Base-by-base conservation (phyloP, 2,329 filamentous ascomycete genomes). In the Botrytis pseudocinerea region DNA sequence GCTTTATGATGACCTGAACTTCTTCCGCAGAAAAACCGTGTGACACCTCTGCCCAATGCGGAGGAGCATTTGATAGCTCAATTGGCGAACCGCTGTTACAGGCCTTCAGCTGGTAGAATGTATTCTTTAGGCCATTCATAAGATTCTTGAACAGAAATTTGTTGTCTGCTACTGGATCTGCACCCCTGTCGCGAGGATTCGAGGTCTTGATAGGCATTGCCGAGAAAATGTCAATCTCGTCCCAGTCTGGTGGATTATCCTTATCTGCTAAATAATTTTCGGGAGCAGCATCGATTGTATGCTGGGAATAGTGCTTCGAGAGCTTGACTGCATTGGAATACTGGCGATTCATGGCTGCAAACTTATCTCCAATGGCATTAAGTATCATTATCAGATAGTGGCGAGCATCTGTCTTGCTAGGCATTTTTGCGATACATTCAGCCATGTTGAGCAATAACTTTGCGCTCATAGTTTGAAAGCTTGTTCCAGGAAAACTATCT, bases 401-500 rank as follows among this genome's bases (percentile, higher is more conserved):
- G 9, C 97, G 91, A 38, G 96, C 96, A 81, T 99, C 95, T 61
- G 92, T 90, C 84, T 98, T 99, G 81, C 97, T 93, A 32, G 92
- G 92, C 78, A 99, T 88, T 82, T 95, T 97, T 1, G 95, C 93
- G 80, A 99, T 99, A 81, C 94, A 97, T 79, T 99, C 97, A 0
- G 95, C 96, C 94, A 99, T 97, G 81, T 99, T 99, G 20, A 99
- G 86, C 0, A 99, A 85, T 4, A 99, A 86, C 82, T 98, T 99
- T 0, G 96, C 97, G 78, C 96, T 98, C 96, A 99, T 99, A 0
- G 96, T 99, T 82, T 99, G 97, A 80, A 99, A 99, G 82, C 95
- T 99, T 0, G 97, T 98, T 14, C 97, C 97, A 0, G 96, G 97
- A 76, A 97, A 97, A 76, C 93, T 94, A 82, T 98, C 96, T 80